These are phyloP conservation scores for Suhomyces bokatorum DNA, from an alignment of 1,139 yeast species.

Conservation along the genomic window DNA sequence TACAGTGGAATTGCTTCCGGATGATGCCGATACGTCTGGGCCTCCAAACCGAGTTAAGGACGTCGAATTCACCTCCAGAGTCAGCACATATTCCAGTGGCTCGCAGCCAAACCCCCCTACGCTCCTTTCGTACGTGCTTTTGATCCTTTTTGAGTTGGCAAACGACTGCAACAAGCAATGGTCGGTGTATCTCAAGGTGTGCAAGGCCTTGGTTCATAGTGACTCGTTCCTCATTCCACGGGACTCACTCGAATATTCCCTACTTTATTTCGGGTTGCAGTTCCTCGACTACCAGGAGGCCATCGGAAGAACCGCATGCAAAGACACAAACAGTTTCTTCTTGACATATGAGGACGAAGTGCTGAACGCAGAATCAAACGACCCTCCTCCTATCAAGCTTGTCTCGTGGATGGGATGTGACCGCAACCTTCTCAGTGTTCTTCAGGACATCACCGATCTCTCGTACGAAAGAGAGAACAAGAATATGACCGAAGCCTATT, in stretches of 20 bases:
- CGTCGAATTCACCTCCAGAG: neutral
- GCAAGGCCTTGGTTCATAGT: conserved; percentile 23
- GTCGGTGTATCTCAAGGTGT: conserved; percentile 24
- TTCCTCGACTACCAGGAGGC: conserved; percentile 34
- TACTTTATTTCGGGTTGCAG: conserved; percentile 29
- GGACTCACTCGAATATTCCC: conserved; percentile 22
- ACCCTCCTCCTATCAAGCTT: conserved; percentile 11
- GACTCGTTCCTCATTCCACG: conserved; percentile 17
- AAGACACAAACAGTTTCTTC: conserved; percentile 29
- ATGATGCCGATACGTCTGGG: neutral
- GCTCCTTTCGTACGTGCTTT: conserved; percentile 25
- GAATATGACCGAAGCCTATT: conserved; percentile 20
- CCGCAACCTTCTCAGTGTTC: conserved; percentile 24
- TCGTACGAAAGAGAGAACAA: conserved; percentile 26
- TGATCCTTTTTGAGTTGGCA: conserved; percentile 31
- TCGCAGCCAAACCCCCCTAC: conserved; percentile 17
- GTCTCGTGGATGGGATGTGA: conserved; percentile 35
- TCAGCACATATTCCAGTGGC: conserved; percentile 3
- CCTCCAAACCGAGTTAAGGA: neutral
- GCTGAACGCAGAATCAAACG: neutral
- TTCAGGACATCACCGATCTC: conserved; percentile 38
- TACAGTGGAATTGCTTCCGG: neutral
- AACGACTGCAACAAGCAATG: conserved; percentile 30
- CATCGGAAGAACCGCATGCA: conserved; percentile 37
- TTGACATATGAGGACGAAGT: conserved; percentile 18